Evolutionary conservation across 2,329 filamentous ascomycete species (phyloP).

Genomic region (Colletotrichum sp.): DNA sequence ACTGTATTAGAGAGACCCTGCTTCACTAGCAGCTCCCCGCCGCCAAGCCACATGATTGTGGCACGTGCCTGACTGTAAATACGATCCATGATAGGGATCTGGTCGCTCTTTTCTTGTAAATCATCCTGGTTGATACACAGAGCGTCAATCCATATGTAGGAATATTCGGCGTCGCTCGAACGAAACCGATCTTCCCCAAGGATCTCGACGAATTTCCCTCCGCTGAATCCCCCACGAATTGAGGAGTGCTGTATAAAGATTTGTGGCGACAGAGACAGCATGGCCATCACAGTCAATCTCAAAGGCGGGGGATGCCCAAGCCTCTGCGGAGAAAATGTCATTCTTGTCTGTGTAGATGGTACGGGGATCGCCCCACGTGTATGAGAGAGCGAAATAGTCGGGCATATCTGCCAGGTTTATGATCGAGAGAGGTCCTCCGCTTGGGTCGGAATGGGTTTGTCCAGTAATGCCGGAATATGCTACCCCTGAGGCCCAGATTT

Average conservation of each 20-base stretch:
- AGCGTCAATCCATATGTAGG: background rate
- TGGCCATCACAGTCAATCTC: background rate
- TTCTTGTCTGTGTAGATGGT: background rate
- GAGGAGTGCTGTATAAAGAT: background rate
- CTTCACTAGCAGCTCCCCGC: background rate
- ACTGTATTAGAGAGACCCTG: no score
- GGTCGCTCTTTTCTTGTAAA: background rate
- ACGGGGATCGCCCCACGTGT: background rate
- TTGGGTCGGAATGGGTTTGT: background rate
- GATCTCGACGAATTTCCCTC: fast-evolving
- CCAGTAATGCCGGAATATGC: fast-evolving
- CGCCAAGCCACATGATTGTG: background rate
- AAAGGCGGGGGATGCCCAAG: background rate
- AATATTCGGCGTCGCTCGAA: background rate
- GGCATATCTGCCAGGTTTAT: background rate
- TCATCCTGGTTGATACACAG: background rate
- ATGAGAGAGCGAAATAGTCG: background rate
- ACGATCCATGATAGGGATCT: background rate
- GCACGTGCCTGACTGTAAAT: background rate
- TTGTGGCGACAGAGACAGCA: background rate
- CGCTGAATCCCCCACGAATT: fast-evolving
- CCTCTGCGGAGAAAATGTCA: fast-evolving
- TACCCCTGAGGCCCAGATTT: no score
- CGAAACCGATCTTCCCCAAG: background rate
- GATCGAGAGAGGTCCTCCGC: background rate